These are phyloP conservation scores for Dentiscutata heterogama DNA, from an alignment of 371 early-diverging fungal species.

Conservation along the genomic window DNA sequence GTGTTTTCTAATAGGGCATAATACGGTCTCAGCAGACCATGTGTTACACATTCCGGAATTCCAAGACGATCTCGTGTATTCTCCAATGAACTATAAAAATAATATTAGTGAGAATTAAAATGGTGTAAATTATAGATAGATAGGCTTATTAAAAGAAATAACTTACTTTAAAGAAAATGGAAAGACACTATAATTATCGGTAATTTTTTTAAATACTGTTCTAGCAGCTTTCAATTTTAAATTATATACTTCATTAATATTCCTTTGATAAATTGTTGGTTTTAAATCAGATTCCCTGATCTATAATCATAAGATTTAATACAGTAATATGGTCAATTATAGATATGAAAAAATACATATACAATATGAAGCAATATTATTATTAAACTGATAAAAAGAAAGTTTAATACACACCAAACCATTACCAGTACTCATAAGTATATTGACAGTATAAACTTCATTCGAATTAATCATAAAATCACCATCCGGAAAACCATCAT, in stretches of 20 bases:
- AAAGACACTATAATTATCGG: constrained; percentile 79
- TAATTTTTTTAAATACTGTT: constrained; percentile 77
- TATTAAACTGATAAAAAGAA: background rate
- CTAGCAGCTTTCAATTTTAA: constrained; percentile 91
- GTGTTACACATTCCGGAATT: constrained; percentile 81
- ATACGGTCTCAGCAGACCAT: constrained; percentile 80
- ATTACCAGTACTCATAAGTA: constrained; percentile 84
- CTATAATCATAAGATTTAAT: constrained; percentile 26
- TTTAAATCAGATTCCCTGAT: constrained; percentile 72
- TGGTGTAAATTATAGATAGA: background rate
- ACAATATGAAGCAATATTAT: too few species aligned
- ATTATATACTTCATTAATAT: constrained; percentile 79
- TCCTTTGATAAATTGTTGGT: constrained; percentile 87
- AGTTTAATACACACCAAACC: constrained; percentile 61
- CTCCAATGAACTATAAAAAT: constrained; percentile 64
- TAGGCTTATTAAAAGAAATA: constrained; percentile 11
- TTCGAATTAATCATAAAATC: constrained; percentile 82
- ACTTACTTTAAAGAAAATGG: constrained; percentile 82
- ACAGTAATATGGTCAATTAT: too few species aligned
- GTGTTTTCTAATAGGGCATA: constrained; percentile 77
- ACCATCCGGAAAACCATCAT: constrained; percentile 74
- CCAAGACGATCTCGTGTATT: constrained; percentile 89
- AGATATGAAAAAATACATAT: too few species aligned
- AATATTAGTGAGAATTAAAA: constrained; percentile 1
- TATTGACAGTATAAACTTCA: constrained; percentile 86